phyloP scores from a whole-genome alignment of 805 yeast species.

The Candida coquimbonensis region DNA sequence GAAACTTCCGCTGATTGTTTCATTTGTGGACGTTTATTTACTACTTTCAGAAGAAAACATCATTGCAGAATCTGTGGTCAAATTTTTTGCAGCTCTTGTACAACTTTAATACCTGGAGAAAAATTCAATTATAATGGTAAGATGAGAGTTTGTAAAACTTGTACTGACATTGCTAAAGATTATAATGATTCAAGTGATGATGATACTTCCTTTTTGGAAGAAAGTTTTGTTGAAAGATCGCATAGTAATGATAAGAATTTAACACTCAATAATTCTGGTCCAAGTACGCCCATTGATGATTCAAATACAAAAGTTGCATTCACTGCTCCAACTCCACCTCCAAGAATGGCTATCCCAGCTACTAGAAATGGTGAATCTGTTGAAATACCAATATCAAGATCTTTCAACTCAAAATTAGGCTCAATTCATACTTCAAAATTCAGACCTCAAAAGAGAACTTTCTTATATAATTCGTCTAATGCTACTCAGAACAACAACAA shows the following conservation, averaged over 20 bases:
- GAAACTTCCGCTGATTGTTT: slow-evolving; percentile 86
- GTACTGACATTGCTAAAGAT: slow-evolving; percentile 54
- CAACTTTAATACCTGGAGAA: slow-evolving; percentile 61
- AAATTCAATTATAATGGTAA: slow-evolving; percentile 58
- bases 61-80: slow-evolving; percentile 97
- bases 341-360: slow-evolving; percentile 77
- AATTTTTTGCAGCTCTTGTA: slow-evolving; percentile 82
- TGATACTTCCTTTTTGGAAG: slow-evolving; percentile 32
- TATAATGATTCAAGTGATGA: slow-evolving; percentile 75
- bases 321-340: slow-evolving; percentile 49
- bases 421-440: slow-evolving; percentile 21
- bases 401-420: slow-evolving; percentile 19
- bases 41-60: slow-evolving; percentile 84
- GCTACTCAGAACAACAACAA: background rate
- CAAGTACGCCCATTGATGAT: slow-evolving; percentile 18
- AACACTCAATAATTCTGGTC: slow-evolving; percentile 6
- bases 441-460: slow-evolving; percentile 8
- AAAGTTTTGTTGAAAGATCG: slow-evolving; percentile 19
- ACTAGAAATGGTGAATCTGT: slow-evolving; percentile 73
- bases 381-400: slow-evolving; percentile 47
- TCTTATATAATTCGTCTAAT: background rate
- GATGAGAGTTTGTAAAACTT: slow-evolving; percentile 71
- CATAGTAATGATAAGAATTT: slow-evolving; percentile 13
- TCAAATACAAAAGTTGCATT: slow-evolving; percentile 8
- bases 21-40: slow-evolving; percentile 70